Evolutionary conservation across 805 yeast genomes (phyloP).

Genomic region (Grigorovia transvaalensis): DNA sequence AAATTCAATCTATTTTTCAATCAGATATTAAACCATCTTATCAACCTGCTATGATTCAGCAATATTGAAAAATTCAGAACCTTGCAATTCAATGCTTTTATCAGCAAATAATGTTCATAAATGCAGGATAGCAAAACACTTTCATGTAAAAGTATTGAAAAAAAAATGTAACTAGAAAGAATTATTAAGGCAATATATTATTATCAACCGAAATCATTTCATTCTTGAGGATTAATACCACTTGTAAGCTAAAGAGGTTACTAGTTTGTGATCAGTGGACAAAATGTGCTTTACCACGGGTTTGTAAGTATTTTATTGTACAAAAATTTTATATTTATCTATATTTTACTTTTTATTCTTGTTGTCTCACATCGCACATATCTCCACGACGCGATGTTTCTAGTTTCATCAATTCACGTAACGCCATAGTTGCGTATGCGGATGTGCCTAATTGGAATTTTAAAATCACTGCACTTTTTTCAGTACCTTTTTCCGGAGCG

Average conservation of each 20-base stretch:
- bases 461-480: conserved; percentile 59
- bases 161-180: background rate
- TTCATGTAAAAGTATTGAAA: no score
- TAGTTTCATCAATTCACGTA: conserved; percentile 78
- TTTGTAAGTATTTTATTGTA: background rate
- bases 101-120: no score
- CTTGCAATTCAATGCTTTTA: background rate
- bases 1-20: background rate
- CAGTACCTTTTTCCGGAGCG: conserved; percentile 33
- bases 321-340: background rate
- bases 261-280: no score
- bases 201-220: background rate
- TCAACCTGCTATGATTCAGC: background rate
- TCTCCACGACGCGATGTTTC: conserved; percentile 54
- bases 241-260: no score
- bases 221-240: background rate
- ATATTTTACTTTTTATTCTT: background rate
- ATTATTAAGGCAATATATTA: background rate
- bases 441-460: conserved; percentile 73
- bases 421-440: conserved; percentile 95
- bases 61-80: background rate
- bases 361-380: conserved; percentile 32
- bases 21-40: background rate
- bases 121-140: no score
- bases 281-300: no score